Base-by-base conservation (phyloP, 805 yeast genomes). In the Metschnikowia cerradonensis region DNA sequence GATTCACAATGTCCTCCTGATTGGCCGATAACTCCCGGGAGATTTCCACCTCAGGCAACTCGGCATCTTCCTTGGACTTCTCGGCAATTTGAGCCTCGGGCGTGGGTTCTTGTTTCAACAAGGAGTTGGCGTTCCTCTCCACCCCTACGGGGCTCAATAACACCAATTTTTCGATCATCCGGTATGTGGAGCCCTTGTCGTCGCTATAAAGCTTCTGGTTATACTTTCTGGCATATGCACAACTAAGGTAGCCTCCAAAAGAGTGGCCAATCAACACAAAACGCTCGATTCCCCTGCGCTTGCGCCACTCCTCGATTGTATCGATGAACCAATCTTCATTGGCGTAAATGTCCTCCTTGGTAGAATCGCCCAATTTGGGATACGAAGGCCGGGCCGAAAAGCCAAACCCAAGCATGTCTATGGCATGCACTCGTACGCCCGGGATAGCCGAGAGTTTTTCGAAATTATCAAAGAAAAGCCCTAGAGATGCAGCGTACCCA, bases 401-500 rank as follows among this genome's bases (percentile, higher is more conserved):
- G 1, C 92, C 92, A 66, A 83, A 83, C 3, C 90, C 90, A 0
- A 84, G 79, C 58, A 85, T 64, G 61, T 88, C 96, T 20, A 88
- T 71, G 0, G 89, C 83, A 63, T 84, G 90, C 33, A 88, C 60
- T 40, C 78, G 73, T 13, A 76, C 72, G 3, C 86, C 84, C 1
- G 81, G 80, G 8, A 84, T 68, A 4, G 70, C 59, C 6, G 75
- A 67, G 31, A 78, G 65, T 30, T 50, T 59, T 42, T 78, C 79
- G 56, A 88, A 80, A 62, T 88, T 92, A 54, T 85, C 80, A 60
- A 84, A 79, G 59, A 82, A 92, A 49, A 90, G 83, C 23, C 95
- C 92, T 13, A 90, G 78, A 1, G 96, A 88, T 0, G 98, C 96
- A 1, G 96, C 97, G 63, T 90, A 90, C 0, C 99, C 99, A 67